These are phyloP conservation scores for Nymphaea thermarum DNA, from an alignment of 164 flowering plant genomes.

Conservation along the genomic window DNA sequence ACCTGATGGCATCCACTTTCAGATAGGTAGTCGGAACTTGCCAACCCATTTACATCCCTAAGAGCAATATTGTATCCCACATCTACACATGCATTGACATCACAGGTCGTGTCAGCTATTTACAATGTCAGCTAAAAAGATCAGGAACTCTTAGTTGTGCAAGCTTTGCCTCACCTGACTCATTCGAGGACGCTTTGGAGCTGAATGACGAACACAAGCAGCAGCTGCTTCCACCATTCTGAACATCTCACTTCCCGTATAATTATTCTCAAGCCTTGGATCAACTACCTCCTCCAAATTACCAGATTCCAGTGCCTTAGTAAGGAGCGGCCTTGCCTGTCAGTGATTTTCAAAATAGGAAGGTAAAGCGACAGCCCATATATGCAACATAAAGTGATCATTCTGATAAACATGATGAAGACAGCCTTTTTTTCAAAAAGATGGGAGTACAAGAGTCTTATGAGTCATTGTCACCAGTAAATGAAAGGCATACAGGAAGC, in stretches of 20 bases:
- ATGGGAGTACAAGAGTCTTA: neutral
- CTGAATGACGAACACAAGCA: slow-evolving; percentile 82
- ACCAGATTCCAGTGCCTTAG: slow-evolving; percentile 40
- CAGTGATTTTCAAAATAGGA: neutral
- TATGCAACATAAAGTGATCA: too few species aligned
- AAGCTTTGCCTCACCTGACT: slow-evolving; percentile 41
- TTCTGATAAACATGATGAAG: neutral
- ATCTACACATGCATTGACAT: too few species aligned
- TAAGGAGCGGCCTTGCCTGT: slow-evolving; percentile 79
- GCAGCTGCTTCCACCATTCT: slow-evolving; percentile 73
- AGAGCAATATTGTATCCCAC: too few species aligned
- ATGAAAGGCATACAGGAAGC: too few species aligned
- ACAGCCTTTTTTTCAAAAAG: slow-evolving; percentile 19
- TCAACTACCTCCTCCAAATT: slow-evolving; percentile 48
- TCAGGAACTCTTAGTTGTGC: neutral
- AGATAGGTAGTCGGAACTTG: too few species aligned
- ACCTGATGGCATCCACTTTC: too few species aligned
- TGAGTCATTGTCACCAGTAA: too few species aligned
- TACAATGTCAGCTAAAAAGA: too few species aligned
- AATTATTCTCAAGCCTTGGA: slow-evolving; percentile 58
- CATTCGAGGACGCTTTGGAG: slow-evolving; percentile 78
- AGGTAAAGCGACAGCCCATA: neutral
- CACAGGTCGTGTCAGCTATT: too few species aligned
- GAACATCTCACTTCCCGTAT: slow-evolving; percentile 52
- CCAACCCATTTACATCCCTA: too few species aligned